Conservation (phyloP, 345 rosid species). For the Rubroshorea leprosula region DNA sequence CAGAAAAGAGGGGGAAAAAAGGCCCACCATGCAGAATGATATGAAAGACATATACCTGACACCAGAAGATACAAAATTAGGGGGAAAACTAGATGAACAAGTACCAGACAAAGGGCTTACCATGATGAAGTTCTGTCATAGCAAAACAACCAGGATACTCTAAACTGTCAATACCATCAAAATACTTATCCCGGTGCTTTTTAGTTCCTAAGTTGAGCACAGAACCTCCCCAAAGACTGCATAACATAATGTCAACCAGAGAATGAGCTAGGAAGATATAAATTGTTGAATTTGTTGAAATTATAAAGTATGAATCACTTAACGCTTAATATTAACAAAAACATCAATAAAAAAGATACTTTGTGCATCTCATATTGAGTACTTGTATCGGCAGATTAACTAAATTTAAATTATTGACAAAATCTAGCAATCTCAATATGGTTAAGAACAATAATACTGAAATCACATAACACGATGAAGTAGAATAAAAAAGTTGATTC, state of each 20-base stretch:
- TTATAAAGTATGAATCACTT: too few species aligned
- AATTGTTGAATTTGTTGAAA: too few species aligned
- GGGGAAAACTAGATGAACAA: not conserved
- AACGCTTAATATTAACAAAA: not conserved
- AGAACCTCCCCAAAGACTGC: slow-evolving; percentile 99
- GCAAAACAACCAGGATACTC: slow-evolving; percentile 97
- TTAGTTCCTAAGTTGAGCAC: slow-evolving; percentile 94
- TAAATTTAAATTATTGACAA: not conserved
- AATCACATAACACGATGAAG: too few species aligned
- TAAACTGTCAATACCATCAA: slow-evolving; percentile 68
- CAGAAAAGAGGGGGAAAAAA: slow-evolving; percentile 4
- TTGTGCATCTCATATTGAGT: not conserved
- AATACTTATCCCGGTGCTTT: slow-evolving; percentile 88
- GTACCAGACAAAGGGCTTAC: slow-evolving; percentile 31
- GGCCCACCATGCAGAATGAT: not conserved
- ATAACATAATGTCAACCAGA: not conserved
- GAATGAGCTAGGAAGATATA: not conserved
- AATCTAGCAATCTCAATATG: not conserved
- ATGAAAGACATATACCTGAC: not conserved
- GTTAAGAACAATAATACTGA: not conserved
- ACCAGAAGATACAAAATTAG: not conserved
- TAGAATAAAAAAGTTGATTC: too few species aligned
- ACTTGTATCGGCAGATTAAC: not conserved
- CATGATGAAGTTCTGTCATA: slow-evolving; percentile 99
- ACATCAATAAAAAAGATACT: not conserved